Percentiles rank a stretch among this genome's conserved stretches.
Evolutionary conservation across 2,329 filamentous ascomycete species (phyloP).

Genomic region (Fusarium cicatricum): DNA sequence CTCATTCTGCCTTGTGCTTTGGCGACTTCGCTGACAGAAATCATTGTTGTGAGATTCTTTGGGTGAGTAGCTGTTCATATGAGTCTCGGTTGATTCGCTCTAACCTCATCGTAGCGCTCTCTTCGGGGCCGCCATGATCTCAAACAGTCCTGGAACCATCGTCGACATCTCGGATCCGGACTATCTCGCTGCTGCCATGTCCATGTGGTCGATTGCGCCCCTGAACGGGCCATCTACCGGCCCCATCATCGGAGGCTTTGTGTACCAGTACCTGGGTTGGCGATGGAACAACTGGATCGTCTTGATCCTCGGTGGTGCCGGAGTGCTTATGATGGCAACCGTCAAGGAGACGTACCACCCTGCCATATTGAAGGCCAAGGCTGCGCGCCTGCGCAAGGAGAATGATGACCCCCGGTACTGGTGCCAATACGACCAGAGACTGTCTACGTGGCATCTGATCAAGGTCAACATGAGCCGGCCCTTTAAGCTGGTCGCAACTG

Average conservation of each 20-base stretch:
- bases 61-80: slow-evolving; percentile 54
- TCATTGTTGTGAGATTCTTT: slow-evolving; percentile 79
- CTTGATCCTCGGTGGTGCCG: slow-evolving; percentile 73
- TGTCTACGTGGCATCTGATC: slow-evolving; percentile 70
- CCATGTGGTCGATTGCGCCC: slow-evolving; percentile 83
- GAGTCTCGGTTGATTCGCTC: background rate
- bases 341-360: slow-evolving; percentile 82
- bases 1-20: slow-evolving; percentile 77
- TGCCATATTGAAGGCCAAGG: slow-evolving; percentile 72
- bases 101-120: slow-evolving; percentile 47
- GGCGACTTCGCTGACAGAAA: slow-evolving; percentile 70
- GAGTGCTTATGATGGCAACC: slow-evolving; percentile 64
- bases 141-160: slow-evolving; percentile 83
- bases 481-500: slow-evolving; percentile 78
- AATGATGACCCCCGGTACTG: slow-evolving; percentile 77
- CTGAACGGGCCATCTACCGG: slow-evolving; percentile 72
- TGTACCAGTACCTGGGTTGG: slow-evolving; percentile 78
- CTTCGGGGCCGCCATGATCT: slow-evolving; percentile 78
- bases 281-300: slow-evolving; percentile 87
- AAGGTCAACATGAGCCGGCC: slow-evolving; percentile 81
- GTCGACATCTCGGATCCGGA: slow-evolving; percentile 85
- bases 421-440: slow-evolving; percentile 79
- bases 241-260: slow-evolving; percentile 75
- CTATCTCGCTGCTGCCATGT: slow-evolving; percentile 82
- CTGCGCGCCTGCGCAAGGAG: slow-evolving; percentile 69